Conservation (phyloP, 2,329 filamentous ascomycete species). For the Colletotrichum liriopes region DNA sequence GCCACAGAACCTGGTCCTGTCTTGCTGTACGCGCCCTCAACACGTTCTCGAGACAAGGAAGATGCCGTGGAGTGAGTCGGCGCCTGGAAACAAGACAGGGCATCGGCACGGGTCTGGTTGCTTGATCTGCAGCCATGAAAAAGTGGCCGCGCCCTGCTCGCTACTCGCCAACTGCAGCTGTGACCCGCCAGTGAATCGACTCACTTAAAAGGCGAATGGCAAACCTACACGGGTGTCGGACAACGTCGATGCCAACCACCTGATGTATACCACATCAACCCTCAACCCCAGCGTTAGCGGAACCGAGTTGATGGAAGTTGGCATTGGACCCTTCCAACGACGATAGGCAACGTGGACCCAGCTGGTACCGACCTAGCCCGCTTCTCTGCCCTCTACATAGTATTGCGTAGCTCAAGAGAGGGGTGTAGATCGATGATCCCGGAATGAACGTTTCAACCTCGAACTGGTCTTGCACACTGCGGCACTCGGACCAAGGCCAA, state of each 20-base stretch:
- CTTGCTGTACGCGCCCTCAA: constrained; percentile 18
- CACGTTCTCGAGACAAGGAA: constrained; percentile 31
- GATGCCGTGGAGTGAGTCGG: constrained; percentile 18
- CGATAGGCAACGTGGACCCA: constrained; percentile 3
- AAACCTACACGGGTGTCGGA: background rate
- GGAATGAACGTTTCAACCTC: constrained; percentile 43
- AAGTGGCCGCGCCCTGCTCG: constrained; percentile 7
- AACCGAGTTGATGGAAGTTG: background rate
- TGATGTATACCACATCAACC: background rate
- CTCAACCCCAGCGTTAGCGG: background rate
- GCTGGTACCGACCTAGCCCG: constrained; percentile 12
- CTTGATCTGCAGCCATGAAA: constrained; percentile 32
- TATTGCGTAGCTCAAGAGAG: background rate
- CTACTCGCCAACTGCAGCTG: constrained; percentile 4
- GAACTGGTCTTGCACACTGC: constrained; percentile 33
- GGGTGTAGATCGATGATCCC: constrained; percentile 39
- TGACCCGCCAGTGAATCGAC: constrained; percentile 17
- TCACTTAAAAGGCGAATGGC: background rate
- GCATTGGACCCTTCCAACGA: constrained; percentile 7
- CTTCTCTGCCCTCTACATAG: background rate
- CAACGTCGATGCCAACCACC: background rate
- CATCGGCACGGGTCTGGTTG: constrained; percentile 23
- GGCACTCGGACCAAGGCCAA: constrained; percentile 31
- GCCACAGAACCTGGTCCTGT: constrained; percentile 15
- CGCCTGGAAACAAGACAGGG: constrained; percentile 27